Base-by-base conservation (phyloP, 2,329 filamentous ascomycete species). In the Rhytidhysteron rufulum region DNA sequence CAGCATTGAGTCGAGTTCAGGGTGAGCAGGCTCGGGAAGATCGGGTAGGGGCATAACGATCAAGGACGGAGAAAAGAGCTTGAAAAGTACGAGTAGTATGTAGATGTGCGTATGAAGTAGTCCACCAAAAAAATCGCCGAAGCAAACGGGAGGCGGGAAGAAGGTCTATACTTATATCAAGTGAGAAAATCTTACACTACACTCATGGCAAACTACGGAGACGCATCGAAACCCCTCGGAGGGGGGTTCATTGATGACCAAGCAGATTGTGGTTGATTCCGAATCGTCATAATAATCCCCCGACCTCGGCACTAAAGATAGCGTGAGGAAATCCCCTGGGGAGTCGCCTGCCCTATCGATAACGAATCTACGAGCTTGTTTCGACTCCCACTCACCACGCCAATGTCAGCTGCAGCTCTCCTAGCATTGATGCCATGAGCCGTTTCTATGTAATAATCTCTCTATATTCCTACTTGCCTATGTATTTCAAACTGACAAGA, bases 1-100 rank as follows among this genome's bases (percentile, higher is more conserved):
- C 55, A 93, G 73, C 81, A 88, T 88, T 27, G 79, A 80, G 60
- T 83, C 79, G 52, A 77, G 66, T 47, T 75, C 69, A 42, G 73
- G 65, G 62, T 82, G 77, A 27, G 77, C 75, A 37, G 80, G 79
- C 49, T 73, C 70, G 20, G 80, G 80, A 39, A 82, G 70, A 40
- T 69, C 66, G 34, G 73, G 73, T 9, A 54, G 49, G 44, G 58
- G 54, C 58, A 65, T 67, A 44, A 40, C 24, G 34, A 36, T 13
- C 16, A 44, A 9, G 17, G 31, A 37, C 17, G 30, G 31, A 32
- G 16, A n/a, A 31, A 29, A 49, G 36, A 40, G 34, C 22, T 32
- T 16, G 24, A 22, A 24, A 13, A 36, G 22, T 17, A 15, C n/a
- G 20, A 16, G 7, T 32, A 17, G 18, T 7, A 32, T 7, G 7